Evolutionary conservation across 164 flowering plant species (phyloP), one percentile per base, ranked within the genome.

Genomic region (Nymphaea thermarum): DNA sequence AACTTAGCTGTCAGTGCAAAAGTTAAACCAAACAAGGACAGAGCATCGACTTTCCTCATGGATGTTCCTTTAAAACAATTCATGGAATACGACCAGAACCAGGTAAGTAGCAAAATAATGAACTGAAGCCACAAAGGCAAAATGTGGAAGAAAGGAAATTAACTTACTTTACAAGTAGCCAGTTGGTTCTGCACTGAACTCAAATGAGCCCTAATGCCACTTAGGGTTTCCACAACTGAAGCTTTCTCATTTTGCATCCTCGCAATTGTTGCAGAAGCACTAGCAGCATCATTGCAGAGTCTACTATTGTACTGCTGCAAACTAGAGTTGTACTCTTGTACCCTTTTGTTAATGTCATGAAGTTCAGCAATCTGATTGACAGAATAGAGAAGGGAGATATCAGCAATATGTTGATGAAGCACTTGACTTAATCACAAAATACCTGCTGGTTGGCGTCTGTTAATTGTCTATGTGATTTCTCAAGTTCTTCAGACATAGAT

Each of bases 251-350:
- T 80, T 74, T 90, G 96, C 57, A 84, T 77, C 25, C 86, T 86
- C 70, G 86, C 86, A 6, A 92, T 77, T 44, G 80, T 77, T 74
- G 83, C 92, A 70, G 81, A 86, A 42, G 83, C 83, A 17, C 82
- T 68, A 36, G 85, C 86, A 70, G 89, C 84, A 63, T 95, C 99
- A 65, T 77, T 75, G 77, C 92, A 98, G 70, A 95, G 97, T 73
- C 85, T 95, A 65, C 85, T 85, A 61, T 95, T 95, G 78, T 92
- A 95, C 55, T 88, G 88, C 69, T 95, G 99, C 61, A 95, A 83
- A 74, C 99, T 89, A 4, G 88, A 82, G 71, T 88, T 95, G 73
- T 92, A 95, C 66, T 95, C 99, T 65, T 92, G 98, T 65, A 93
- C 72, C 62, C 87, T 75, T 83, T 87, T 87, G 80, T 87, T 87